These are phyloP conservation scores for Venturia effusa DNA, from an alignment of 2,329 filamentous ascomycete species.

Conservation along the genomic window DNA sequence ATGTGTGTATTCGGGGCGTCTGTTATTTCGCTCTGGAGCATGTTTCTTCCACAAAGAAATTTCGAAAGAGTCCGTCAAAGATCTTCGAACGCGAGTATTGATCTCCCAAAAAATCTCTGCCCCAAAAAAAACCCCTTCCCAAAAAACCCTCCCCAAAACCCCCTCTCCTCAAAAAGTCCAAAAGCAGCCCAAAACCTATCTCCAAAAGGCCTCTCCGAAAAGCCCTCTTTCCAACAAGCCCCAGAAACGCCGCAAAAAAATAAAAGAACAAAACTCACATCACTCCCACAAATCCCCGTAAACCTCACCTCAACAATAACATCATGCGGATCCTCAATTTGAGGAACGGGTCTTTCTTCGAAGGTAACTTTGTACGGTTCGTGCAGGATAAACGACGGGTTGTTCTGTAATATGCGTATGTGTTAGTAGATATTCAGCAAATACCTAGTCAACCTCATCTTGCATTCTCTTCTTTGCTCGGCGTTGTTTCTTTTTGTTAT, in stretches of 20 bases:
- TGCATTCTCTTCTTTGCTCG: not conserved
- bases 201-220: too few relatives aligned
- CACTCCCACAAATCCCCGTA: conserved; percentile 81
- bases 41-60: too few relatives aligned
- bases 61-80: too few relatives aligned
- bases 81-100: too few relatives aligned
- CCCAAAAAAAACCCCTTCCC: not conserved
- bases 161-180: too few relatives aligned
- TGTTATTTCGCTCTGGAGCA: too few relatives aligned
- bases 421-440: not conserved
- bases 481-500: too few relatives aligned
- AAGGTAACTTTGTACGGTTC: conserved; percentile 62
- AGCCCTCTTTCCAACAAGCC: not conserved
- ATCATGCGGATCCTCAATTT: conserved; percentile 54
- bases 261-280: conserved; percentile 39
- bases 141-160: not conserved
- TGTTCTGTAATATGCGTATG: conserved; percentile 36
- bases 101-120: too few relatives aligned
- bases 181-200: too few relatives aligned
- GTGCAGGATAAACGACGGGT: conserved; percentile 76
- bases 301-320: conserved; percentile 74
- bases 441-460: not conserved
- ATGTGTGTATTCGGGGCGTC: too few relatives aligned
- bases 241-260: not conserved
- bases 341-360: conserved; percentile 64